Evolutionary conservation across 139 green algal genomes (phyloP).

Genomic region (Coelastrella sp.): DNA sequence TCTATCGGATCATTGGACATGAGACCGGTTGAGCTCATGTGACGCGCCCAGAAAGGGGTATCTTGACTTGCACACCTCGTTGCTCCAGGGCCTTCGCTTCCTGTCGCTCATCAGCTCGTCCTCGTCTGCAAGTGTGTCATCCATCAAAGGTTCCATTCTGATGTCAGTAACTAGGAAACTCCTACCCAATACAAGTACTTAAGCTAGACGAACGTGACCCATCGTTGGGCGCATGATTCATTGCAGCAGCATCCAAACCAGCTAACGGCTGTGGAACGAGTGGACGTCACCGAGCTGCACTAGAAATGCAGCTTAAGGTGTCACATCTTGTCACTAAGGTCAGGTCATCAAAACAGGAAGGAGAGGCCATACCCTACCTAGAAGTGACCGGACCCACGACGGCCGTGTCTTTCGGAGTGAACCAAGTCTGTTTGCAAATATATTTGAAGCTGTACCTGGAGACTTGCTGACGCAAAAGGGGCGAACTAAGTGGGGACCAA

Average conservation of each 20-base stretch:
- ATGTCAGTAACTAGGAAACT: neutral
- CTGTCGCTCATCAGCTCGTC: constrained; percentile 15
- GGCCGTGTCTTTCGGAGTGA: too few species aligned
- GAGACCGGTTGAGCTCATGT: too few species aligned
- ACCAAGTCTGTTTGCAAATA: neutral
- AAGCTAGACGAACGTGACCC: neutral
- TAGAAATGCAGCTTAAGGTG: neutral
- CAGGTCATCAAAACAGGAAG: neutral
- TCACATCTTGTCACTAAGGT: constrained; percentile 17
- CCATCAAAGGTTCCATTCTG: neutral
- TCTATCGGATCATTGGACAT: too few species aligned
- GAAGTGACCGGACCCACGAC: neutral
- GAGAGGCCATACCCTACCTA: neutral
- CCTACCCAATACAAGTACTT: neutral
- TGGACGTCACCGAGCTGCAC: neutral
- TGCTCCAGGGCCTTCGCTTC: constrained; percentile 13
- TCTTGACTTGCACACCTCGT: neutral
- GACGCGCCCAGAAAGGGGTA: too few species aligned
- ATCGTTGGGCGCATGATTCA: neutral
- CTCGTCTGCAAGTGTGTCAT: neutral
- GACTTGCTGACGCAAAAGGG: too few species aligned
- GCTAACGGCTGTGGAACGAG: neutral
- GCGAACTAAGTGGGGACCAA: neutral
- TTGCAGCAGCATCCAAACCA: neutral
- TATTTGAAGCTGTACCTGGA: too few species aligned